A percentile compares a stretch with the other conserved stretches of the same genome.
Conservation (phyloP, 1,139 yeast species). For the Pneumocystis sp. region DNA sequence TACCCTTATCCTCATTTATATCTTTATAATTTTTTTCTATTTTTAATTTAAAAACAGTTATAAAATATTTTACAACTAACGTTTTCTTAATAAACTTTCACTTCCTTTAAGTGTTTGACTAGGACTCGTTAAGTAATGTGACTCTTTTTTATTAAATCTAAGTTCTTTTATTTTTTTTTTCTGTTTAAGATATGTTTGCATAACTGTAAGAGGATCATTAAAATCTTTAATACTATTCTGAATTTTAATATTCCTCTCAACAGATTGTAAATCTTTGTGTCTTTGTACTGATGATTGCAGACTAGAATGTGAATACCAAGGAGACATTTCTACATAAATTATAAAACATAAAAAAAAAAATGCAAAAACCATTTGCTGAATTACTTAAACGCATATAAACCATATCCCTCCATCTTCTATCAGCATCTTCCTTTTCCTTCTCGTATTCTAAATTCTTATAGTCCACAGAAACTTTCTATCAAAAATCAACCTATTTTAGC, state of each 20-base stretch:
- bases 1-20: not conserved
- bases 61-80: not conserved
- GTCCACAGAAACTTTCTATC: not conserved
- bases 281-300: not conserved
- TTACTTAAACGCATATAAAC: not conserved
- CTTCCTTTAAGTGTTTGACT: not conserved
- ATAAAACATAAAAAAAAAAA: not conserved
- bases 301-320: not conserved
- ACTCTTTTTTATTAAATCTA: not conserved
- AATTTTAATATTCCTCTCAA: not conserved
- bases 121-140: not conserved
- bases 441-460: not conserved
- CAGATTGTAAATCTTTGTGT: not conserved
- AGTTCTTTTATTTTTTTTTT: not conserved
- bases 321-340: not conserved
- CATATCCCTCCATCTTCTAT: not conserved
- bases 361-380: not conserved
- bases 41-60: not conserved
- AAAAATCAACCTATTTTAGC: not conserved
- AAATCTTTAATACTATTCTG: not conserved
- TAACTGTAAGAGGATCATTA: constrained; percentile 1
- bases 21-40: not conserved
- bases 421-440: not conserved
- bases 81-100: not conserved
- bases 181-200: not conserved